Evolutionary conservation across 2,329 filamentous ascomycete genomes (phyloP).

Genomic region (Chrysoporthe puriensis): DNA sequence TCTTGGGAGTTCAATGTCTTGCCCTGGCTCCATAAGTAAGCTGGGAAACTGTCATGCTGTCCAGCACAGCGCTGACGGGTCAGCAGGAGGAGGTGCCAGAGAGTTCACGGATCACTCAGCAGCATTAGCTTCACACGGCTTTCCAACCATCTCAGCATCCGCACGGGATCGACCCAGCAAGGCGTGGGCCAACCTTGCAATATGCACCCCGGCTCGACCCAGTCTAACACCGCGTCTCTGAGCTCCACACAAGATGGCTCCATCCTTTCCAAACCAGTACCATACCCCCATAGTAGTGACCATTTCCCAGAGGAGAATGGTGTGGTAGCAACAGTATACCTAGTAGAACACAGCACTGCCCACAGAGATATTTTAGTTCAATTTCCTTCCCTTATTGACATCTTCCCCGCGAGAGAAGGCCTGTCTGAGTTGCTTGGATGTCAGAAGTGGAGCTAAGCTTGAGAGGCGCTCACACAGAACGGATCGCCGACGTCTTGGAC

Average conservation of each 20-base stretch:
- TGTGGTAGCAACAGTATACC: slow-evolving; percentile 29
- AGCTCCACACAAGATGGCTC: slow-evolving; percentile 25
- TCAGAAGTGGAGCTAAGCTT: slow-evolving; percentile 24
- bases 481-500: slow-evolving; percentile 9
- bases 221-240: slow-evolving; percentile 18
- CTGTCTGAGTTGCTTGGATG: slow-evolving; percentile 14
- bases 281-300: neutral
- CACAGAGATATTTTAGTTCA: slow-evolving; percentile 25
- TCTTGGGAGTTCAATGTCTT: neutral
- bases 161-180: slow-evolving; percentile 20
- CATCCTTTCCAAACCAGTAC: slow-evolving; percentile 28
- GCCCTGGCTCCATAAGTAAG: neutral
- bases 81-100: slow-evolving; percentile 2
- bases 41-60: slow-evolving; percentile 2
- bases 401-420: slow-evolving; percentile 22
- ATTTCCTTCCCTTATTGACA: slow-evolving; percentile 18
- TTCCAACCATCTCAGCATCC: slow-evolving; percentile 27
- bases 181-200: slow-evolving; percentile 32
- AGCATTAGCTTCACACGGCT: slow-evolving; percentile 17
- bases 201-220: slow-evolving; percentile 33
- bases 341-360: slow-evolving; percentile 28
- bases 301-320: slow-evolving; percentile 32
- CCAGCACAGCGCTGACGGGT: slow-evolving; percentile 10
- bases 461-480: slow-evolving; percentile 15
- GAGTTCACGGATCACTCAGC: slow-evolving; percentile 12